A percentile compares a stretch with the other conserved stretches of the same genome.
These are phyloP conservation scores for Laetiporus sulphureus DNA, from an alignment of 1,284 basidiomycete genomes.

Conservation along the genomic window DNA sequence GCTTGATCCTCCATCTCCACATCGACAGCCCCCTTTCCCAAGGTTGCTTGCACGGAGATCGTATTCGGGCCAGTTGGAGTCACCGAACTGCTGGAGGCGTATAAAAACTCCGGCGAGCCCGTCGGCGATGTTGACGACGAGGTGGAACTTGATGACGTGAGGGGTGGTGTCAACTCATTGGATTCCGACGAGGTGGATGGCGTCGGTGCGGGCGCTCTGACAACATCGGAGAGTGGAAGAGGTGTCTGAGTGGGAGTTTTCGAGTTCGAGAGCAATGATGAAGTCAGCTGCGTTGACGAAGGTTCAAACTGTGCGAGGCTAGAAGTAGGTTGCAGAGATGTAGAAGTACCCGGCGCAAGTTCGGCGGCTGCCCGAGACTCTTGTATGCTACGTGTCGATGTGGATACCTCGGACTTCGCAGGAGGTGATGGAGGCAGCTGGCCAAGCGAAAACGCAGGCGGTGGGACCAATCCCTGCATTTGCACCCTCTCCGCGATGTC, in stretches of 20 bases:
- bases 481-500: neutral
- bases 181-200: slow-evolving; percentile 16
- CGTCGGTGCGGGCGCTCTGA: neutral
- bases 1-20: too few species aligned
- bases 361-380: slow-evolving; percentile 1
- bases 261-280: too few species aligned
- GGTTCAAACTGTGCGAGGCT: too few species aligned
- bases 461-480: neutral
- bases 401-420: too few species aligned
- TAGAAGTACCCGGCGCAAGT: neutral
- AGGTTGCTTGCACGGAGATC: too few species aligned
- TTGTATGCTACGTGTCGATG: neutral
- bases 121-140: slow-evolving; percentile 14
- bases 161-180: slow-evolving; percentile 11
- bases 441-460: slow-evolving; percentile 1
- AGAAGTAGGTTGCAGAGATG: too few species aligned
- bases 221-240: neutral
- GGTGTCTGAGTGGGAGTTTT: too few species aligned
- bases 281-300: too few species aligned
- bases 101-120: neutral
- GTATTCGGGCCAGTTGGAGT: too few species aligned
- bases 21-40: too few species aligned
- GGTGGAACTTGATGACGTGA: slow-evolving; percentile 16
- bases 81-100: slow-evolving; percentile 1
- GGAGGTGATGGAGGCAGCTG: slow-evolving; percentile 3